A percentile compares a stretch with the other conserved stretches of the same genome.
Evolutionary conservation across 139 green algal genomes (phyloP).

Genomic region (Haematococcus sp.): DNA sequence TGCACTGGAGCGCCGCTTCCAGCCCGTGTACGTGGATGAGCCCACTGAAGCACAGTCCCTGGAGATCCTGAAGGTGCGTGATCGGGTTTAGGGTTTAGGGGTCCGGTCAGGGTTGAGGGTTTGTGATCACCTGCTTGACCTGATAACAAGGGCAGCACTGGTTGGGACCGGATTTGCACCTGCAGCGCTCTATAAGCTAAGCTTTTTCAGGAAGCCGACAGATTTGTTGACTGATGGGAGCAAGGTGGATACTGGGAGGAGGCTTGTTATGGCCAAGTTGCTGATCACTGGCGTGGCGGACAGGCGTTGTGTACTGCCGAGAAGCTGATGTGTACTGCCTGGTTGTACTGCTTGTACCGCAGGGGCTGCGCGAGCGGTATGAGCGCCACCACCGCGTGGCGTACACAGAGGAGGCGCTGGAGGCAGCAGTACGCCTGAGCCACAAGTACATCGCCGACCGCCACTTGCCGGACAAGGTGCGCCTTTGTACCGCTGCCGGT

Average conservation of each 20-base stretch:
- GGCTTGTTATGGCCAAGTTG: too few relatives aligned
- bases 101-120: conserved; percentile 3
- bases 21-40: conserved; percentile 87
- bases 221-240: too few relatives aligned
- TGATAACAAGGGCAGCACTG: background rate
- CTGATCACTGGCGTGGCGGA: too few relatives aligned
- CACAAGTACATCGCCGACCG: conserved; percentile 75
- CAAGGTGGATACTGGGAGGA: too few relatives aligned
- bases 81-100: background rate
- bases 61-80: conserved; percentile 65
- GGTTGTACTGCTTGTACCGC: too few relatives aligned
- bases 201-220: too few relatives aligned
- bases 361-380: conserved; percentile 70
- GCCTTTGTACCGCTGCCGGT: too few relatives aligned
- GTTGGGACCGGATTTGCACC: background rate
- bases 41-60: conserved; percentile 63
- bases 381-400: conserved; percentile 82
- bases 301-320: too few relatives aligned
- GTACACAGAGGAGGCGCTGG: conserved; percentile 52
- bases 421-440: conserved; percentile 51
- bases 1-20: conserved; percentile 93
- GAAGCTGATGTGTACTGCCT: too few relatives aligned
- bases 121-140: background rate
- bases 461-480: conserved; percentile 90
- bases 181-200: too few relatives aligned